phyloP scores from a whole-genome alignment of 805 yeast genomes.

The Suhomyces tanzawaensis region DNA sequence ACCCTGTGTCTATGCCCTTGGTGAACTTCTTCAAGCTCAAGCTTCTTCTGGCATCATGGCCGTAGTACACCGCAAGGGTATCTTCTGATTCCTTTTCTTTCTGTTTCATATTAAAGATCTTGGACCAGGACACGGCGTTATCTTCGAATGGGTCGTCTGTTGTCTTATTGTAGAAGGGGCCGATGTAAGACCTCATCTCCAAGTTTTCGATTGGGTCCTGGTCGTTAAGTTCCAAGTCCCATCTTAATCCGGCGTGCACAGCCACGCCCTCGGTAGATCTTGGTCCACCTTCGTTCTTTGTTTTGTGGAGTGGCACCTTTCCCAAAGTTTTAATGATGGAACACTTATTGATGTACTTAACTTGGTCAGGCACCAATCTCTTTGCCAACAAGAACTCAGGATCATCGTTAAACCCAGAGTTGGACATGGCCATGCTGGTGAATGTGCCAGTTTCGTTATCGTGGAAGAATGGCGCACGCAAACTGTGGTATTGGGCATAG shows the following conservation, averaged over 20 bases:
- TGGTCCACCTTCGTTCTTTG: slow-evolving; percentile 28
- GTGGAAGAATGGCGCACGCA: slow-evolving; percentile 32
- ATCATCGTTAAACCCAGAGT: slow-evolving; percentile 24
- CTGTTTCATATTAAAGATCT: slow-evolving; percentile 51
- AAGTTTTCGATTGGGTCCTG: slow-evolving; percentile 64
- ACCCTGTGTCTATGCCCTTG: slow-evolving; percentile 79
- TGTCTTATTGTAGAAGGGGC: slow-evolving; percentile 59
- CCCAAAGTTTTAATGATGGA: slow-evolving; percentile 66
- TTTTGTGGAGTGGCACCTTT: slow-evolving; percentile 45
- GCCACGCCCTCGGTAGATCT: slow-evolving; percentile 46
- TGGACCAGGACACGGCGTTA: slow-evolving; percentile 53
- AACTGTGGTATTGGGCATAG: slow-evolving; percentile 60
- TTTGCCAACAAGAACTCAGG: slow-evolving; percentile 49
- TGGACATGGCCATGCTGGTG: not conserved
- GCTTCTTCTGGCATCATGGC: slow-evolving; percentile 86
- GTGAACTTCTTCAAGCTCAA: slow-evolving; percentile 62
- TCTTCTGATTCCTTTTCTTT: slow-evolving; percentile 28
- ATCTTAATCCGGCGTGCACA: slow-evolving; percentile 80
- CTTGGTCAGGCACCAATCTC: slow-evolving; percentile 56
- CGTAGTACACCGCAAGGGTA: slow-evolving; percentile 61
- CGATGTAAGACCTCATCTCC: slow-evolving; percentile 66
- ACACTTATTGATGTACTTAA: slow-evolving; percentile 57
- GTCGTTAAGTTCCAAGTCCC: slow-evolving; percentile 55
- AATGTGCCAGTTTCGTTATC: slow-evolving; percentile 1
- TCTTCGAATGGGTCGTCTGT: slow-evolving; percentile 45